Evolutionary conservation across 2,329 filamentous ascomycete species (phyloP).

Genomic region (Colletotrichum higginsianum): DNA sequence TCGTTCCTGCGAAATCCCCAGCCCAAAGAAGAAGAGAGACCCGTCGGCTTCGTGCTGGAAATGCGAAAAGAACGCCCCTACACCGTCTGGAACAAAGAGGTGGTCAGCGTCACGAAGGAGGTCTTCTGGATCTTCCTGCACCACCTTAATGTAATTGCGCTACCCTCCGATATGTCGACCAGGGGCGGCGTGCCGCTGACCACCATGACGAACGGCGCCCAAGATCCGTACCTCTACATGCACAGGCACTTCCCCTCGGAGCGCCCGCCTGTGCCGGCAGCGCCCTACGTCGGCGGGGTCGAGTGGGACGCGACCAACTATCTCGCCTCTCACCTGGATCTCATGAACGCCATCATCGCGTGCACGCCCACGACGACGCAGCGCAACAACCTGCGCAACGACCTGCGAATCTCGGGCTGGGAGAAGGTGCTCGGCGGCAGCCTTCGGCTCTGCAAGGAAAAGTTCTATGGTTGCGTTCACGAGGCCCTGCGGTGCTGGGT

Average conservation of each 20-base stretch:
- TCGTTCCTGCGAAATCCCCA: slow-evolving; percentile 85
- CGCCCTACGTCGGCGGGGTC: slow-evolving; percentile 95
- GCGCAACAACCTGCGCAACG: slow-evolving; percentile 83
- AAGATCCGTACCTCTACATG: slow-evolving; percentile 73
- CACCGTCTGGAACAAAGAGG: slow-evolving; percentile 93
- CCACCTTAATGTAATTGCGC: slow-evolving; percentile 87
- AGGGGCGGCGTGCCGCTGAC: slow-evolving; percentile 44
- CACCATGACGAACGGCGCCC: slow-evolving; percentile 52
- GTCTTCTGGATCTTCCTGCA: slow-evolving; percentile 99
- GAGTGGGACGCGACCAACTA: slow-evolving; percentile 99
- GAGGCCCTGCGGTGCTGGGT: slow-evolving; percentile 93
- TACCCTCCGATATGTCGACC: slow-evolving; percentile 64
- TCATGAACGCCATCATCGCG: slow-evolving; percentile 91
- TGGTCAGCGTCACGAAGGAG: slow-evolving; percentile 93
- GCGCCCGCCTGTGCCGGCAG: slow-evolving; percentile 90
- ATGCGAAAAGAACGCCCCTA: slow-evolving; percentile 92
- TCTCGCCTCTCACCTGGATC: slow-evolving; percentile 90
- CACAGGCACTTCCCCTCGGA: slow-evolving; percentile 84
- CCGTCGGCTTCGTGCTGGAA: slow-evolving; percentile 88
- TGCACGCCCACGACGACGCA: slow-evolving; percentile 79
- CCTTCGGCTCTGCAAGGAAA: slow-evolving; percentile 94
- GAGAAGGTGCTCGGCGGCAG: slow-evolving; percentile 91
- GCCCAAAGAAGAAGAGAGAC: slow-evolving; percentile 81
- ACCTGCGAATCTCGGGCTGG: slow-evolving; percentile 87
- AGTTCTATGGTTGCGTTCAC: slow-evolving; percentile 95